Evolutionary conservation across 106 monocot species (phyloP), one percentile per base, ranked within the genome.

Genomic region (Acanthochlamys bracteata): DNA sequence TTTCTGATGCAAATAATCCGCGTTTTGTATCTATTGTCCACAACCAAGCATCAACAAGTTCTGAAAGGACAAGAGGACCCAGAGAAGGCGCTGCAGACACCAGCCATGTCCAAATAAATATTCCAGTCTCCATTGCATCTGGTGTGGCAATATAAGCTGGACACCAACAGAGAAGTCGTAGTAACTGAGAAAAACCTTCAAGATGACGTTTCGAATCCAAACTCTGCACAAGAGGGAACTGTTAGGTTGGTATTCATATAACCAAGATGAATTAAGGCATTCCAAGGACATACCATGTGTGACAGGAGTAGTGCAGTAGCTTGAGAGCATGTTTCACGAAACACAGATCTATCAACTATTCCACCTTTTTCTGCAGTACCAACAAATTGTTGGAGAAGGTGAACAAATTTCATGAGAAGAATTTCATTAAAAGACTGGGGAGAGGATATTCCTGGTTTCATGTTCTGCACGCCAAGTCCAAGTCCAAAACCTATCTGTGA

Each of bases 1-100:
- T 78, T 53, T 84, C 92, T 52, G 83, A 88, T 68, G 92, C 88
- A 91, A 98, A 98, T 59, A 98, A 79, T 8, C 98, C 98, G 60
- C 98, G 85, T 40, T 98, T 92, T 62, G 92, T 98, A 73, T 98
- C 98, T 67, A 98, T 98, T 17, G 98, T 98, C 98, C 98, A 98
- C 42, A 98, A 60, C 98, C 98, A 98, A 55, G 98, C 98, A 82
- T 98, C 98, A 73, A 98, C 98, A 66, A 98, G 88, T 62, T 98
- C 98, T 25, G 92, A 88, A 42, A 98, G 88, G 15, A 98, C 83
- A 68, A 85, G 98, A 42, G 98, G 78, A 7, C 98, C 98, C 58
- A 98, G 66, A n/a, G 83, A 78, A 64, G 96, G 96, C 41, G 88
- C 96, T 53, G 96, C 77, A 33, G 96, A 85, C 57, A 98, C 88